Percentiles rank a stretch among this genome's conserved stretches.
Evolutionary conservation across 2,329 filamentous ascomycete genomes (phyloP).

Genomic region (Aspergillus arachidicola): DNA sequence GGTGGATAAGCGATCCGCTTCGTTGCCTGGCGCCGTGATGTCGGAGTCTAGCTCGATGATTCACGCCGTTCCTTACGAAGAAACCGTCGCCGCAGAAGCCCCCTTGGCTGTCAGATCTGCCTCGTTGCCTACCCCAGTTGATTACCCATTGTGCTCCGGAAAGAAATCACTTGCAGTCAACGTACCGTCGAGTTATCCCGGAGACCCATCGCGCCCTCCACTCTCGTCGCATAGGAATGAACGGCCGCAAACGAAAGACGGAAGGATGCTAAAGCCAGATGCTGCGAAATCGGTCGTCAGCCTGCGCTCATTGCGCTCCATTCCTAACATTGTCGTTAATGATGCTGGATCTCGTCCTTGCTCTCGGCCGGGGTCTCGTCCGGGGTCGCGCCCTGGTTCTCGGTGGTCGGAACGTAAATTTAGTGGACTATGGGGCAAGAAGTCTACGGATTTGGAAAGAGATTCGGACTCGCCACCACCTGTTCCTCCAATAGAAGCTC

Average conservation of each 20-base stretch:
- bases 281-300: constrained; percentile 29
- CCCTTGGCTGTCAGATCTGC: constrained; percentile 30
- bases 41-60: constrained; percentile 30
- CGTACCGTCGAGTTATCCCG: constrained; percentile 22
- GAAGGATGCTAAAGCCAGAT: constrained; percentile 4
- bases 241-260: constrained; percentile 1
- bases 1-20: constrained; percentile 30
- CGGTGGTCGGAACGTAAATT: constrained; percentile 49
- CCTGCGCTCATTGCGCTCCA: constrained; percentile 35
- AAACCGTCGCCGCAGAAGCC: constrained; percentile 26
- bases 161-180: constrained; percentile 28
- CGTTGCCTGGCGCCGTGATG: constrained; percentile 28
- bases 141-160: constrained; percentile 28
- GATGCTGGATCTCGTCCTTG: constrained; percentile 34
- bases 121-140: constrained; percentile 29
- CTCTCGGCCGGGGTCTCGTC: constrained; percentile 38
- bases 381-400: constrained; percentile 38
- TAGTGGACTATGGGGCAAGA: constrained; percentile 38
- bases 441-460: constrained; percentile 36
- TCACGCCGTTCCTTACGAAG: constrained; percentile 30
- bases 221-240: constrained; percentile 19
- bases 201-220: constrained; percentile 15
- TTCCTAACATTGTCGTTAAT: constrained; percentile 46
- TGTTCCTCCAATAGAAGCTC: constrained; percentile 34
- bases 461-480: constrained; percentile 36